phyloP scores from a whole-genome alignment of 306 rosid genomes.

The Citrullus amarus region DNA sequence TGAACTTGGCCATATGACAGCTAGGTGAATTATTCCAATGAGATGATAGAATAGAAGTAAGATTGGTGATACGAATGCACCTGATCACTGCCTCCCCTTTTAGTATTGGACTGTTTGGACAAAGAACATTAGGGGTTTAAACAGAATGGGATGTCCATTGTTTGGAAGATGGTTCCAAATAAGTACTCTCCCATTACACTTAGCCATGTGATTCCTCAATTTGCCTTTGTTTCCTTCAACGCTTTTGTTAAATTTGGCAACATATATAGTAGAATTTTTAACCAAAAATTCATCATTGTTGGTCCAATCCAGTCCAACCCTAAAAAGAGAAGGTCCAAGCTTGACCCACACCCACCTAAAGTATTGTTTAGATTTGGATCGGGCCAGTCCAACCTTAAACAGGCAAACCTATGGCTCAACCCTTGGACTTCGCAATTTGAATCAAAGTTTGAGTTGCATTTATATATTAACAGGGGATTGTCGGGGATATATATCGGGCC shows the following conservation, averaged over 20 bases:
- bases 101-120: background rate
- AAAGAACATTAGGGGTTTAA: background rate
- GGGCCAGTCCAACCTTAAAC: no score
- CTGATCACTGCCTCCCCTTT: background rate
- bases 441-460: no score
- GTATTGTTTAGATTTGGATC: no score
- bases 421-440: no score
- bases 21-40: background rate
- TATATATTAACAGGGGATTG: no score
- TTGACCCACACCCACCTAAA: no score
- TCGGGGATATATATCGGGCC: no score
- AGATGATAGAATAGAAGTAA: background rate
- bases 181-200: background rate
- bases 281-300: no score
- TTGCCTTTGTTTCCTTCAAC: background rate
- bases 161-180: background rate
- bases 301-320: no score
- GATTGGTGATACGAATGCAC: background rate
- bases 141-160: background rate
- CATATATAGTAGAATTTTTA: no score
- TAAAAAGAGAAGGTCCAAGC: no score
- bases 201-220: background rate
- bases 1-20: background rate
- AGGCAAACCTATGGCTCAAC: no score
- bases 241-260: background rate